Conservation (phyloP, 345 rosid genomes). For the Lepidium africanum region DNA sequence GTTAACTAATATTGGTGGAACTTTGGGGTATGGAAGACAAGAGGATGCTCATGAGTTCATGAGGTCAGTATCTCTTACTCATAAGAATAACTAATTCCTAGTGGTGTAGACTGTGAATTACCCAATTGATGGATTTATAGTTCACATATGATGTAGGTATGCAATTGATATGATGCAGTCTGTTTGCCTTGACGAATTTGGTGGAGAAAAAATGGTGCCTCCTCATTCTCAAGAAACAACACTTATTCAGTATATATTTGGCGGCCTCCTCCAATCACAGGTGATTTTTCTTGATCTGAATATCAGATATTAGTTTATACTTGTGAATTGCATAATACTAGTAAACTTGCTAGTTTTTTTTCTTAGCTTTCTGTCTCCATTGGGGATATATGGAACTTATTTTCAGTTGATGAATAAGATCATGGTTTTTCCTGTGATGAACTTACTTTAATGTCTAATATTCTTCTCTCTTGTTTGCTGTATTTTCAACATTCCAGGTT, state of each 20-base stretch:
- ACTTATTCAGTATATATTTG: slow-evolving; percentile 84
- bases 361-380: background rate
- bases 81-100: background rate
- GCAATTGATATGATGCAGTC: slow-evolving; percentile 96
- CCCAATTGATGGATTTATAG: background rate
- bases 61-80: slow-evolving; percentile 45
- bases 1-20: slow-evolving; percentile 82
- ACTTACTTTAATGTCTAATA: background rate
- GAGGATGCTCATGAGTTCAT: slow-evolving; percentile 99
- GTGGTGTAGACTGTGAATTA: background rate
- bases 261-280: slow-evolving; percentile 92
- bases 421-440: background rate
- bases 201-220: slow-evolving; percentile 85
- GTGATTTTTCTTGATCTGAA: slow-evolving; percentile 33
- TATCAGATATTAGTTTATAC: background rate
- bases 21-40: slow-evolving; percentile 93
- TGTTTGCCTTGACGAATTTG: slow-evolving; percentile 86
- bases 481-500: slow-evolving; percentile 40
- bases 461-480: background rate
- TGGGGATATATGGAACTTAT: background rate
- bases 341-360: background rate
- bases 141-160: slow-evolving; percentile 41
- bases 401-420: background rate
- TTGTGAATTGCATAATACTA: background rate
- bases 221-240: slow-evolving; percentile 74